Evolutionary conservation across 805 yeast genomes (phyloP).

Genomic region (Saccharomycopsis sp.): DNA sequence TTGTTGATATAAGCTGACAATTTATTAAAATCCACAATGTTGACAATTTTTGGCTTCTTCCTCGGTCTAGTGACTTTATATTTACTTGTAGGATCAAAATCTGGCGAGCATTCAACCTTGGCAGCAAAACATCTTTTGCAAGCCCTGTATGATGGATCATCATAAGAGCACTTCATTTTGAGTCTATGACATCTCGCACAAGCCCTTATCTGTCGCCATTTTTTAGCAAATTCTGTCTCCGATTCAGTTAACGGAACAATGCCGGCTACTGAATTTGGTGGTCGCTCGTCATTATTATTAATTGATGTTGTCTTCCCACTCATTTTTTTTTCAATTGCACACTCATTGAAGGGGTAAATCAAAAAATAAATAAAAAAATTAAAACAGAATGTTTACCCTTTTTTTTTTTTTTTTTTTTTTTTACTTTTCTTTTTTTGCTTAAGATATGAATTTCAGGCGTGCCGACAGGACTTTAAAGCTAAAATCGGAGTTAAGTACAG

Average conservation of each 20-base stretch:
- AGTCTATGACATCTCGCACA: constrained; percentile 51
- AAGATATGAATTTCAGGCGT: too few species aligned
- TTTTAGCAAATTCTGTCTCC: constrained; percentile 32
- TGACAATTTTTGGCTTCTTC: constrained; percentile 26
- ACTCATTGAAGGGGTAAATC: neutral
- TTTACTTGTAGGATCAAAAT: constrained; percentile 43
- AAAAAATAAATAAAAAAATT: neutral
- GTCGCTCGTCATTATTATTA: too few species aligned
- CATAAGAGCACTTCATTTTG: constrained; percentile 46
- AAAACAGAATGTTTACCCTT: too few species aligned
- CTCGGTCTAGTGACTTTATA: constrained; percentile 33
- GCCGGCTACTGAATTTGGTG: too few species aligned
- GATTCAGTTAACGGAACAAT: too few species aligned
- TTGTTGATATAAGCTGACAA: constrained; percentile 9
- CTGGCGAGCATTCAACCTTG: constrained; percentile 41
- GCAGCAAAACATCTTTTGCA: constrained; percentile 42
- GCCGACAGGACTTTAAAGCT: too few species aligned
- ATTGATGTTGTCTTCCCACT: too few species aligned
- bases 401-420: too few species aligned
- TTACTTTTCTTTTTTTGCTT: too few species aligned
- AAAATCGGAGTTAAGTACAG: neutral
- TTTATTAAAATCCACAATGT: constrained; percentile 18
- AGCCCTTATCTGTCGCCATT: constrained; percentile 42
- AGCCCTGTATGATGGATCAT: constrained; percentile 36
- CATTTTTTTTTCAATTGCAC: too few species aligned